phyloP scores from a whole-genome alignment of 2,329 filamentous ascomycete genomes.

The Cordyceps militaris region DNA sequence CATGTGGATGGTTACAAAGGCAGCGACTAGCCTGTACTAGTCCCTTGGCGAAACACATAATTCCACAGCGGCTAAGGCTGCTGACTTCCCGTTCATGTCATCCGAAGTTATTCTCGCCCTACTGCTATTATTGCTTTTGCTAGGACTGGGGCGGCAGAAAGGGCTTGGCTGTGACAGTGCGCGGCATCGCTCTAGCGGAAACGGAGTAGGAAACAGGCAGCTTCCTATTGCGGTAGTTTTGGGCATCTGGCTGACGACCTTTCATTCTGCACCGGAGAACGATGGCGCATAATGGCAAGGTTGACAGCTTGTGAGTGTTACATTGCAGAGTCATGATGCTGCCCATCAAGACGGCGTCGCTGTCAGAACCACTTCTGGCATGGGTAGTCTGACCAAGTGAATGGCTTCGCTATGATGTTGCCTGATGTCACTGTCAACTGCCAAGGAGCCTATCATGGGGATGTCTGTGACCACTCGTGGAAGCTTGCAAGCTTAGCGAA shows the following conservation, averaged over 20 bases:
- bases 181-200: not conserved
- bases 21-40: not conserved
- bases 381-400: not conserved
- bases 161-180: not conserved
- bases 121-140: too few species aligned
- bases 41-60: not conserved
- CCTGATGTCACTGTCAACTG: not conserved
- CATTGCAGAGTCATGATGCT: not conserved
- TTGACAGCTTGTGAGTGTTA: not conserved
- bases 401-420: not conserved
- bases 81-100: not conserved
- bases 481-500: not conserved
- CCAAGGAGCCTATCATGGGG: not conserved
- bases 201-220: not conserved
- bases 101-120: not conserved
- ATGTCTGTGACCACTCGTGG: not conserved
- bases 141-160: not conserved
- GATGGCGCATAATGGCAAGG: not conserved
- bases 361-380: not conserved
- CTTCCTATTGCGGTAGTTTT: slow-evolving; percentile 7
- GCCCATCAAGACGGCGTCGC: not conserved
- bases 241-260: not conserved
- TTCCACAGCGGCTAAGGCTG: not conserved
- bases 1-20: slow-evolving; percentile 5
- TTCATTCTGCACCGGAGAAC: not conserved